Base-by-base conservation (phyloP, 176 grass and related monocot genomes). In the Tuctoria greenei region DNA sequence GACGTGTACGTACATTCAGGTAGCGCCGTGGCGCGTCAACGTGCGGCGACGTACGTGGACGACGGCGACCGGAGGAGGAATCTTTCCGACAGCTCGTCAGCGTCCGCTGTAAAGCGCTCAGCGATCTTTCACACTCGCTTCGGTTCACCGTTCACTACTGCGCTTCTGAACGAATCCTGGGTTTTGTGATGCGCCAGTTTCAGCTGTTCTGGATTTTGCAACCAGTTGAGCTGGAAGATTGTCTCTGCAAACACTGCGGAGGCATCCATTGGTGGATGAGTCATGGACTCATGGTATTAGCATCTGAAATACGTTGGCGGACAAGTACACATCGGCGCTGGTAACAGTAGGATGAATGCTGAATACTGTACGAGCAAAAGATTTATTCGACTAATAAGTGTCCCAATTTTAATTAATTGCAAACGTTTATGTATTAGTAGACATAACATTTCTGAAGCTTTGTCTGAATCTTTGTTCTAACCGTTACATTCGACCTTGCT, bases 111-210 rank as follows among this genome's bases (percentile, higher is more conserved):
- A 56, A 65, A 78, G 75, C 46, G 4, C 82, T 36, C 38, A 20
- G 46, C 46, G 18, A 65, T 65, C 66, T 84, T 84, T 72, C 82
- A 84, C 74, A 72, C 82, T 64, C 72, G 2, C 23, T 41, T 67
- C 63, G 31, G 59, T 50, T 75, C 52, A 39, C 4, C 41, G 62
- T 17, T 66, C 11, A 0, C 31, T 31, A 31, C 34, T 2, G 51
- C 54, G 27, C 34, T 62, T 59, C 43, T 54, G 65, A 63, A 16
- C 17, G n/a, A 21, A 54, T 38, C 37, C 52, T 68, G n/a, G 75
- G 40, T 61, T 45, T 37, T 42, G 9, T 62, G 73, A 83, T 42
- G 73, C 81, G 37, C 59, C 34, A 7, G 34, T 35, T 42, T 16
- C 65, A 71, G 40, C 81, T 36, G 27, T 17, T 64, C 27, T 15